A percentile compares a stretch with the other conserved stretches of the same genome.
Evolutionary conservation across 371 early-diverging fungal genomes (phyloP).

Genomic region (Haplosporangium sp.): DNA sequence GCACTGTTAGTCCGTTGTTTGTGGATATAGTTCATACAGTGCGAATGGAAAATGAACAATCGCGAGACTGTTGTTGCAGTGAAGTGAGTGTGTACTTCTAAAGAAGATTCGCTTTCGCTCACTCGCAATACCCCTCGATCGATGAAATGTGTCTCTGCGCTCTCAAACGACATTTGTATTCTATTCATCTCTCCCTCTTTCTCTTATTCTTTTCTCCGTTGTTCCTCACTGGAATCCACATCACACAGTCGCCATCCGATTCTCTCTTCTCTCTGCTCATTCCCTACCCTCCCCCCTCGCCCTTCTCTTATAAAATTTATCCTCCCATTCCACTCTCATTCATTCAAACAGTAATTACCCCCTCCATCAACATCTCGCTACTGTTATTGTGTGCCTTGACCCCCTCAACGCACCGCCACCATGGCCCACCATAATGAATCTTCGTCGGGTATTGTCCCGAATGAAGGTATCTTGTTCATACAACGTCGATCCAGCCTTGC

Average conservation of each 20-base stretch:
- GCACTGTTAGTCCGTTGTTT: too few species aligned
- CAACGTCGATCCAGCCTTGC: too few species aligned
- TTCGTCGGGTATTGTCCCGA: neutral
- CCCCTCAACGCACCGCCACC: neutral
- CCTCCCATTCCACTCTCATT: neutral
- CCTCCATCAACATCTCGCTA: neutral
- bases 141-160: neutral
- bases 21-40: too few species aligned
- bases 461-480: neutral
- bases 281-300: neutral
- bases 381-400: neutral
- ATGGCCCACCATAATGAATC: neutral
- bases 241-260: too few species aligned
- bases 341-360: neutral
- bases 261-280: neutral
- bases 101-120: neutral
- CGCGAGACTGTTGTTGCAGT: too few species aligned
- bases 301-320: neutral
- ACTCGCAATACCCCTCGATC: neutral
- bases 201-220: neutral
- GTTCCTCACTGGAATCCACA: neutral
- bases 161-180: too few species aligned
- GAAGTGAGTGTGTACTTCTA: too few species aligned
- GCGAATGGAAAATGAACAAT: too few species aligned
- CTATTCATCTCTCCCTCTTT: neutral